Base-by-base conservation (phyloP, 768 basidiomycete genomes). In the Nidularia pulvinata region DNA sequence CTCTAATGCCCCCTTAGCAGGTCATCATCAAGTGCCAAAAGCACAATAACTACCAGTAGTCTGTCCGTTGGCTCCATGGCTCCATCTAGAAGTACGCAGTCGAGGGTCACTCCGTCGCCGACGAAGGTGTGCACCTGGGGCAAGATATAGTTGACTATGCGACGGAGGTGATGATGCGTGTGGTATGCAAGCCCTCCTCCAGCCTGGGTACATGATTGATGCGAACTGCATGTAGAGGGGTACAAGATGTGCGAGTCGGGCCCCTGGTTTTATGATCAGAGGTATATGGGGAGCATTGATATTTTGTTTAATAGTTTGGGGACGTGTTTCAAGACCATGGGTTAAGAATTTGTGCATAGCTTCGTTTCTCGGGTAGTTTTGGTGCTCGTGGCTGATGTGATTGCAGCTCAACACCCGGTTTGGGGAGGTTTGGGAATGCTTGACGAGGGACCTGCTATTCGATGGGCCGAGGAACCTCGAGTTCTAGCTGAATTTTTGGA, bases 11-110 rank as follows among this genome's bases (percentile, higher is more conserved):
- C n/a, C 10, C 6, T 14, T 4, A 44, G 2, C 52, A 87, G 84
- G 88, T 89, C 35, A 83, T 97, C 50, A 79, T 95, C 54, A 95
- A 98, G 64, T 94, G 92, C 65, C 94, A 97, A 71, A 87, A 88
- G 63, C 94, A 96, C 69, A 79, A 86, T 50, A 89, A 96, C 65
- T 98, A 97, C 70, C 91, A 94, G 60, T 85, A 85, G 54, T 82
- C 85, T 5, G 75, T 93, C 47, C 73, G 72, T 14, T 93, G 91
- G 91, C 73, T 93, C 4, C 71, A 93, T 34, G 69, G 72, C 30
- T 77, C 77, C 52, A 58, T 89, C 10, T 81, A 85, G 57, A 79
- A 86, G 54, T 93, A 91, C 59, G 80, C 76, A 6, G 60, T 60
- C 1, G 80, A 86, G 54, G 84, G 82, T 3, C 63, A 73, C 42